These are phyloP conservation scores for Dactylonectria macrodidyma DNA, from an alignment of 2,329 filamentous ascomycete species.

Conservation along the genomic window DNA sequence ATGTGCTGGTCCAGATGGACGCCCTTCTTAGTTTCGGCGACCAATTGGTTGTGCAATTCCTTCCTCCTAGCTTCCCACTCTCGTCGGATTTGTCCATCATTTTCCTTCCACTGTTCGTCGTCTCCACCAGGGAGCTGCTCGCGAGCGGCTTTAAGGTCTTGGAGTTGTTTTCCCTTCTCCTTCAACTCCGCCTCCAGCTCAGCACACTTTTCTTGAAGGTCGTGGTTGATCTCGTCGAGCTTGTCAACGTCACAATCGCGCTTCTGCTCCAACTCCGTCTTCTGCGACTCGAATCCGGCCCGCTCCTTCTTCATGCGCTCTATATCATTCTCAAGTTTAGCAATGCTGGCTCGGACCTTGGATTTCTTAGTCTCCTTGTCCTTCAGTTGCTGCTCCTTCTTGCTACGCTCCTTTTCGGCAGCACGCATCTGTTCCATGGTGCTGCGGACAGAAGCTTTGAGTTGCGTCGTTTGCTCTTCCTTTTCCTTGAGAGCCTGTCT, in stretches of 20 bases:
- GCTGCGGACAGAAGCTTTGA: conserved; percentile 84
- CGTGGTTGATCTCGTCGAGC: conserved; percentile 68
- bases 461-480: conserved; percentile 88
- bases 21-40: conserved; percentile 63
- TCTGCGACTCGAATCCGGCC: conserved; percentile 68
- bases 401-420: conserved; percentile 82
- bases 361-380: conserved; percentile 78
- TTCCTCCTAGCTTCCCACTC: conserved; percentile 70
- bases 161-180: conserved; percentile 76
- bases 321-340: conserved; percentile 77
- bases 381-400: conserved; percentile 80
- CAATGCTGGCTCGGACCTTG: conserved; percentile 79
- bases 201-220: conserved; percentile 75
- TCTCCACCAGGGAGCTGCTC: conserved; percentile 75
- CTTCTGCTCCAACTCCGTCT: conserved; percentile 64
- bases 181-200: conserved; percentile 81
- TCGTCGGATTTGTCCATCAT: conserved; percentile 65
- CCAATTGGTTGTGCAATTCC: conserved; percentile 66
- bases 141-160: conserved; percentile 79
- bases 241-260: conserved; percentile 67
- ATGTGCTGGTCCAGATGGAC: conserved; percentile 64
- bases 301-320: conserved; percentile 71
- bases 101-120: conserved; percentile 69
- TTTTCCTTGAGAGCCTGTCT: conserved; percentile 87
- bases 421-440: conserved; percentile 87